Conservation (phyloP, 2,329 filamentous ascomycete species). For the Neofusicoccum umdonicola region DNA sequence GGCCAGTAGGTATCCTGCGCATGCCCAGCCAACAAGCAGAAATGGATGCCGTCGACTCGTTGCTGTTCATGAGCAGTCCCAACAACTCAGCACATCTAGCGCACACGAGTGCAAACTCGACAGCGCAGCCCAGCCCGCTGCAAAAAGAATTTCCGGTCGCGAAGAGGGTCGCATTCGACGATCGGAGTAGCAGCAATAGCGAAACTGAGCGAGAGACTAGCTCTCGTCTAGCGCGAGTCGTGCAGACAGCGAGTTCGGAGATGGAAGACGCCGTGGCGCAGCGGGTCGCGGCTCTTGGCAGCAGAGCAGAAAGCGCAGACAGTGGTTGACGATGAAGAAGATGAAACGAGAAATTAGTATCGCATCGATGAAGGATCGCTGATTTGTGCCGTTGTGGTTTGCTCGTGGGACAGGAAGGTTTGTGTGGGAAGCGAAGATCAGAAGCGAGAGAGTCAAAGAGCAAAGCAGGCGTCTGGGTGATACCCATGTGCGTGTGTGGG, state of each 20-base stretch:
- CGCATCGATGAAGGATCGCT: not conserved
- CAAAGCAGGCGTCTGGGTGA: conserved; percentile 16
- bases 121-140: conserved; percentile 30
- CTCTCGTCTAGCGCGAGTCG: not conserved
- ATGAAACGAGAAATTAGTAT: not conserved
- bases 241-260: conserved; percentile 1
- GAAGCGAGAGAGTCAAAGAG: not conserved
- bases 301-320: not conserved
- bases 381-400: not conserved
- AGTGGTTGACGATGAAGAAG: not conserved
- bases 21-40: conserved; percentile 70
- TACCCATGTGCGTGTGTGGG: conserved; percentile 12
- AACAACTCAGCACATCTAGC: conserved; percentile 58
- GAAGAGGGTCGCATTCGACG: conserved; percentile 18
- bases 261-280: not conserved
- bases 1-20: conserved; percentile 54
- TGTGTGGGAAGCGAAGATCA: not conserved
- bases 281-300: conserved; percentile 4
- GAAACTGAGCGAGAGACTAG: not conserved
- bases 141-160: conserved; percentile 24
- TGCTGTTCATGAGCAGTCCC: conserved; percentile 79
- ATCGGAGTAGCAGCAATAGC: conserved; percentile 1
- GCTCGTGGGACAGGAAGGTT: not conserved
- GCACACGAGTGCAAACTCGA: conserved; percentile 2
- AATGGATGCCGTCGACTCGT: conserved; percentile 76